Evolutionary conservation across 2,329 filamentous ascomycete species (phyloP).

Genomic region (Blastomyces gilchristii): DNA sequence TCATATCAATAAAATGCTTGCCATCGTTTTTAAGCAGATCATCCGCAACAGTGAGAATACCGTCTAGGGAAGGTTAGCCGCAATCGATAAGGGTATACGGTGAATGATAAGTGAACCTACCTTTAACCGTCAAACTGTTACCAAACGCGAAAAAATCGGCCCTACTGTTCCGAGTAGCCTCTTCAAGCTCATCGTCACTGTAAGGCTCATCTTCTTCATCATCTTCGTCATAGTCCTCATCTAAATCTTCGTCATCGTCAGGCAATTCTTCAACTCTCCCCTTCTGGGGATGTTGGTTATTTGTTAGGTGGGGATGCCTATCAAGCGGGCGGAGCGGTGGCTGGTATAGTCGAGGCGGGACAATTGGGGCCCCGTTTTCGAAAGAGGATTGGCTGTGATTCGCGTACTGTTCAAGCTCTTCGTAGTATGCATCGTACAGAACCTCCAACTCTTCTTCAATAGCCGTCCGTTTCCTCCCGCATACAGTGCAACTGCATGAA

Average conservation of each 20-base stretch:
- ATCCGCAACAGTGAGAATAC: conserved; percentile 96
- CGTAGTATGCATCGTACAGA: conserved; percentile 95
- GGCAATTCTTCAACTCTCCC: conserved; percentile 57
- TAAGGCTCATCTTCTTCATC: conserved; percentile 60
- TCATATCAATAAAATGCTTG: conserved; percentile 99
- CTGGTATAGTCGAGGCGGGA: conserved; percentile 55
- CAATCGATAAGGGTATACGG: not conserved
- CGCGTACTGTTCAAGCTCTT: conserved; percentile 94
- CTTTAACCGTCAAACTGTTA: conserved; percentile 91
- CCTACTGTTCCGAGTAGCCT: conserved; percentile 49
- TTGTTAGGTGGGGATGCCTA: conserved; percentile 44
- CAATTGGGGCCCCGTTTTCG: conserved; percentile 54
- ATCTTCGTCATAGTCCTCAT: conserved; percentile 53
- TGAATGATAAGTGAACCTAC: conserved; percentile 30
- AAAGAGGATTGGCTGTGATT: conserved; percentile 60
- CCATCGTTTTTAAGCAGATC: conserved; percentile 97
- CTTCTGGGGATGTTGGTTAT: conserved; percentile 57
- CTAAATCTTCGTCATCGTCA: conserved; percentile 46
- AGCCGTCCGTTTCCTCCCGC: conserved; percentile 86
- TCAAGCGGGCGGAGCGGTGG: conserved; percentile 45
- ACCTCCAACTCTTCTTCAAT: conserved; percentile 98
- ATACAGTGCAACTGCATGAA: conserved; percentile 95
- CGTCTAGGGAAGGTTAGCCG: conserved; percentile 47
- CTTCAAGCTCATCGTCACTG: conserved; percentile 54
- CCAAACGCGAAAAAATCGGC: conserved; percentile 96